Evolutionary conservation across 1,284 basidiomycete genomes (phyloP).

Genomic region (Cryptococcus sp.): DNA sequence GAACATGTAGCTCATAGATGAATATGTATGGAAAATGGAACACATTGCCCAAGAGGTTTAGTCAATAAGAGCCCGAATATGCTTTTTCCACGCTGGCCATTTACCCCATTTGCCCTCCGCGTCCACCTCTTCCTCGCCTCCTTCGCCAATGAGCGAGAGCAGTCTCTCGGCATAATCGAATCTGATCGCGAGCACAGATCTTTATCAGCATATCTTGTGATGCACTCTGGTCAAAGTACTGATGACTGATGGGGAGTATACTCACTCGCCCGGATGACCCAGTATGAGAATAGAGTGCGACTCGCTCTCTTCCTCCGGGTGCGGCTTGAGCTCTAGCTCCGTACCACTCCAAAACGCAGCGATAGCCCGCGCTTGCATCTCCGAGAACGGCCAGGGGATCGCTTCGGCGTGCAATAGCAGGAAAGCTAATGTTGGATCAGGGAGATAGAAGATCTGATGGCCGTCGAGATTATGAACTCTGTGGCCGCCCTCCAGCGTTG

Average conservation of each 20-base stretch:
- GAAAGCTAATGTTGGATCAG: conserved; percentile 17
- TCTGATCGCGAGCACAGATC: background rate
- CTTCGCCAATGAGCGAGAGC: conserved; percentile 17
- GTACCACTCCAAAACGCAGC: conserved; percentile 16
- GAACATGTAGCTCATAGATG: too few species aligned
- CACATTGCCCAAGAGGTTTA: background rate
- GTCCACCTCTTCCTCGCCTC: conserved; percentile 13
- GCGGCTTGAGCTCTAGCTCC: conserved; percentile 8
- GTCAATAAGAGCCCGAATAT: conserved; percentile 15
- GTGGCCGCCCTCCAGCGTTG: conserved; percentile 12
- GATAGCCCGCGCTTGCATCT: conserved; percentile 16
- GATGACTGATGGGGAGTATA: background rate
- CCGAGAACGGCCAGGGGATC: conserved; percentile 19
- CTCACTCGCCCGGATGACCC: conserved; percentile 22
- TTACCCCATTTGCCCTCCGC: conserved; percentile 11
- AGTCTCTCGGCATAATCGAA: conserved; percentile 15
- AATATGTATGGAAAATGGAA: background rate
- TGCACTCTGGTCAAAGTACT: conserved; percentile 1
- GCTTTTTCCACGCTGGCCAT: conserved; percentile 17
- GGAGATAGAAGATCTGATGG: conserved; percentile 19
- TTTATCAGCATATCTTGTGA: too few species aligned
- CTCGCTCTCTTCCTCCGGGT: conserved; percentile 18
- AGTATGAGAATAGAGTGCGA: conserved; percentile 15
- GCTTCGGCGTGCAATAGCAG: conserved; percentile 18
- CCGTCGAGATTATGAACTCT: conserved; percentile 17